Evolutionary conservation across 257 asterid species (phyloP).

Genomic region (Euphrasia confusa): DNA sequence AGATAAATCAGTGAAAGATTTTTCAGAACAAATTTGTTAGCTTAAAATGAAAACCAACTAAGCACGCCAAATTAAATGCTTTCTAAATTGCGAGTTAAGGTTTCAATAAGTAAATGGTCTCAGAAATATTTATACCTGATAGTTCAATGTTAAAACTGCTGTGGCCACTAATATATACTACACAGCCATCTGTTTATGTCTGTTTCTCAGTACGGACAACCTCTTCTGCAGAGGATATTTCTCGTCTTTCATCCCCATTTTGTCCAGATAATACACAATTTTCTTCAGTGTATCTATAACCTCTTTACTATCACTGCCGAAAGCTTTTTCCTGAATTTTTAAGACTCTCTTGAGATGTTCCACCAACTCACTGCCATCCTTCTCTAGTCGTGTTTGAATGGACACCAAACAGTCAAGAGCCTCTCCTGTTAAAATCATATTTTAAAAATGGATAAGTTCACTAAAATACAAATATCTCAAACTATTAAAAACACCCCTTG

Average conservation of each 20-base stretch:
- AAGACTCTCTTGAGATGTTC: conserved; percentile 69
- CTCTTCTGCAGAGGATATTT: conserved; percentile 65
- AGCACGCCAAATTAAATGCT: too few species aligned
- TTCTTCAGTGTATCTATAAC: conserved; percentile 73
- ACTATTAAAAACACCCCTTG: background rate
- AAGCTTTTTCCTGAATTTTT: conserved; percentile 68
- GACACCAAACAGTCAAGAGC: conserved; percentile 94
- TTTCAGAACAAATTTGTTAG: too few species aligned
- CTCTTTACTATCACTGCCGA: conserved; percentile 71
- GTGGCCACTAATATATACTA: conserved; percentile 28
- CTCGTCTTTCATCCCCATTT: conserved; percentile 62
- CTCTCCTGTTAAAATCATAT: conserved; percentile 55
- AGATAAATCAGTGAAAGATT: background rate
- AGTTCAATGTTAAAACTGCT: background rate
- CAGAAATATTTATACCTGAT: background rate
- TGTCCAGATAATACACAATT: conserved; percentile 58
- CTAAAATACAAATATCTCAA: background rate
- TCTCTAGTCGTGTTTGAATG: conserved; percentile 55
- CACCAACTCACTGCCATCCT: conserved; percentile 51
- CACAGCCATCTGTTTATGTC: conserved; percentile 36
- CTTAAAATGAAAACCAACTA: too few species aligned
- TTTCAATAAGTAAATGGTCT: background rate
- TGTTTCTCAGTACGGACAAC: conserved; percentile 51
- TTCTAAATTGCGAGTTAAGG: too few species aligned
- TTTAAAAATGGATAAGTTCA: background rate